These are phyloP conservation scores for Xylaria palmicola DNA, from an alignment of 495 filamentous ascomycete genomes.

Conservation along the genomic window DNA sequence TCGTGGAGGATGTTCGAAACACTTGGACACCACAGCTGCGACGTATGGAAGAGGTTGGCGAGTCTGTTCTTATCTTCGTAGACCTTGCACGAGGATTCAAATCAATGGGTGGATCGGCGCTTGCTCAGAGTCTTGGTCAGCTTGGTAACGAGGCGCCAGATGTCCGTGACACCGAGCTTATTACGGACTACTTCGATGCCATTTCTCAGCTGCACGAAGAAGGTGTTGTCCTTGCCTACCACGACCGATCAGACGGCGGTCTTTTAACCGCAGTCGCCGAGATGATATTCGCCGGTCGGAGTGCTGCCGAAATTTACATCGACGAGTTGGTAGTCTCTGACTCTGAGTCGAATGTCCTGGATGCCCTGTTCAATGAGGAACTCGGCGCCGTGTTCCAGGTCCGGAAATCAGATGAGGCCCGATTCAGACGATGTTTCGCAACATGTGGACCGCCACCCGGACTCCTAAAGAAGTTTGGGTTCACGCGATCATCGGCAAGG, in stretches of 20 bases:
- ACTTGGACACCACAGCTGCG: conserved; percentile 94
- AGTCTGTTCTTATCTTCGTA: conserved; percentile 86
- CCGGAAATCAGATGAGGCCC: conserved; percentile 73
- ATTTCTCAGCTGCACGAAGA: conserved; percentile 81
- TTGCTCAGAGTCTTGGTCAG: conserved; percentile 89
- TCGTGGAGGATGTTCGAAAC: conserved; percentile 72
- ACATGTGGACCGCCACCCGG: conserved; percentile 83
- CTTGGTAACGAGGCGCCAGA: conserved; percentile 83
- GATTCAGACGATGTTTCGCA: conserved; percentile 88
- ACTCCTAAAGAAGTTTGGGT: conserved; percentile 78
- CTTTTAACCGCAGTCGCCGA: conserved; percentile 88
- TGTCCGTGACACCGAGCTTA: conserved; percentile 72
- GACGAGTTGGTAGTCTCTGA: conserved; percentile 62
- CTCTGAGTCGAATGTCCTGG: conserved; percentile 62
- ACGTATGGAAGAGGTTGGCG: conserved; percentile 81
- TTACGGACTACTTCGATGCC: conserved; percentile 92
- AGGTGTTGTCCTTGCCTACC: conserved; percentile 88
- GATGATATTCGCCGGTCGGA: conserved; percentile 98
- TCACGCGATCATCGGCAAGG: conserved; percentile 64
- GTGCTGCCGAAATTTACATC: conserved; percentile 81
- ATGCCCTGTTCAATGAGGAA: conserved; percentile 91
- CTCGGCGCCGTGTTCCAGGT: conserved; percentile 98
- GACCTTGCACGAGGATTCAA: conserved; percentile 78
- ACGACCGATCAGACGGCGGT: conserved; percentile 92
- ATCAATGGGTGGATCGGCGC: conserved; percentile 84